phyloP scores from a whole-genome alignment of 257 asterid genomes.

The Mentha longifolia region DNA sequence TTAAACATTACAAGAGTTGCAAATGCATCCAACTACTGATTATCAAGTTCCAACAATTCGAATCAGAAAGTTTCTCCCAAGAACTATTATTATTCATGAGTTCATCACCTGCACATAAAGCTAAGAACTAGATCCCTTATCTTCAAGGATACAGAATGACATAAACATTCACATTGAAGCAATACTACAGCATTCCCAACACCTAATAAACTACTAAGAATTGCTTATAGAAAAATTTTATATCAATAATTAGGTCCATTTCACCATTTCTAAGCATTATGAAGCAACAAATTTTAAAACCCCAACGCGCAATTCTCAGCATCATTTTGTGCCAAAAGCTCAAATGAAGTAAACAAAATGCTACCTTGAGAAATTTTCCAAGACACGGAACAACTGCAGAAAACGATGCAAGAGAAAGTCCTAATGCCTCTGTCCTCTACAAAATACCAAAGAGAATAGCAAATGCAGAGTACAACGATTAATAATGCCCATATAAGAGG shows the following conservation, averaged over 20 bases:
- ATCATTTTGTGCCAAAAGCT: conserved; percentile 17
- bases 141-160: conserved; percentile 8
- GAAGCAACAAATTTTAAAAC: not conserved
- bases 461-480: no score
- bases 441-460: no score
- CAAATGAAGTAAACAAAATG: not conserved
- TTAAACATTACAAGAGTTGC: not conserved
- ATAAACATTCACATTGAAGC: not conserved
- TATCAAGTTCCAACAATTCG: not conserved
- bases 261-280: not conserved
- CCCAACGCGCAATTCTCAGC: not conserved
- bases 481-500: no score
- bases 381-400: conserved; percentile 77
- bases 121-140: not conserved
- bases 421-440: conserved; percentile 93
- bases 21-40: conserved; percentile 13
- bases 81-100: not conserved
- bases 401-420: conserved; percentile 77
- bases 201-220: not conserved
- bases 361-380: conserved; percentile 85
- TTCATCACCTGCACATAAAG: not conserved
- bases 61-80: not conserved
- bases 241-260: conserved; percentile 4
- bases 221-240: not conserved
- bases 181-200: not conserved